Evolutionary conservation across 768 basidiomycete genomes (phyloP).

Genomic region (Rhizopogon vinicolor): DNA sequence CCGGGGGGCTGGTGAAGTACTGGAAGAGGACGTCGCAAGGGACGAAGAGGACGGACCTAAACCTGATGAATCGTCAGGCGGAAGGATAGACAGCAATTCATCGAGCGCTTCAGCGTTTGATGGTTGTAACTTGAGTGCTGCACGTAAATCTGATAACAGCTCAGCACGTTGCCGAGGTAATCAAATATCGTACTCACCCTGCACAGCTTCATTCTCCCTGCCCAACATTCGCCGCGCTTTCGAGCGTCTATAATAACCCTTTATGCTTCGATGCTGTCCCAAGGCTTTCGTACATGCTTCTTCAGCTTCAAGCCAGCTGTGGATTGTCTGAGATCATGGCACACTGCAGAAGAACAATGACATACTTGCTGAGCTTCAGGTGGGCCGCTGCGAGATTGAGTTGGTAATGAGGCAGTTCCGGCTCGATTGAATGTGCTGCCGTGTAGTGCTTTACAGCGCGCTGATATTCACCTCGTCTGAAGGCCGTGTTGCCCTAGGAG

Average conservation of each 20-base stretch:
- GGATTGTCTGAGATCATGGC: constrained; percentile 12
- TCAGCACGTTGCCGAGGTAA: neutral
- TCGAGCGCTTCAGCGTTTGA: constrained; percentile 56
- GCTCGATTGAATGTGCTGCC: constrained; percentile 57
- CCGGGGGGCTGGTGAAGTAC: constrained; percentile 11
- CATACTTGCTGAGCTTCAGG: constrained; percentile 66
- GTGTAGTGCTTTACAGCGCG: constrained; percentile 56
- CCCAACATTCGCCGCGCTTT: constrained; percentile 61
- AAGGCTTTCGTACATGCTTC: constrained; percentile 64
- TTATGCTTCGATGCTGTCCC: constrained; percentile 59
- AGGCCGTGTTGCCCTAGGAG: constrained; percentile 61
- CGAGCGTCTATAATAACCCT: constrained; percentile 67
- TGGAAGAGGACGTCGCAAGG: constrained; percentile 26
- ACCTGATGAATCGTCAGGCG: constrained; percentile 12
- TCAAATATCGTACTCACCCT: constrained; percentile 34
- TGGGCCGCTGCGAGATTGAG: constrained; percentile 74
- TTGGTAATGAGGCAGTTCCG: constrained; percentile 72
- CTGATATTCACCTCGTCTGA: constrained; percentile 56
- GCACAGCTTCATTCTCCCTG: constrained; percentile 51
- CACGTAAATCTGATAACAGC: constrained; percentile 47
- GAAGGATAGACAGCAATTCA: constrained; percentile 44
- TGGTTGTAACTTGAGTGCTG: constrained; percentile 58
- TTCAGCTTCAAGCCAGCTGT: constrained; percentile 71
- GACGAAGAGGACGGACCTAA: constrained; percentile 11
- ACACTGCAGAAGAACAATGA: constrained; percentile 7